Conservation (phyloP, 2,329 filamentous ascomycete genomes). For the Microcyclosporella mali region DNA sequence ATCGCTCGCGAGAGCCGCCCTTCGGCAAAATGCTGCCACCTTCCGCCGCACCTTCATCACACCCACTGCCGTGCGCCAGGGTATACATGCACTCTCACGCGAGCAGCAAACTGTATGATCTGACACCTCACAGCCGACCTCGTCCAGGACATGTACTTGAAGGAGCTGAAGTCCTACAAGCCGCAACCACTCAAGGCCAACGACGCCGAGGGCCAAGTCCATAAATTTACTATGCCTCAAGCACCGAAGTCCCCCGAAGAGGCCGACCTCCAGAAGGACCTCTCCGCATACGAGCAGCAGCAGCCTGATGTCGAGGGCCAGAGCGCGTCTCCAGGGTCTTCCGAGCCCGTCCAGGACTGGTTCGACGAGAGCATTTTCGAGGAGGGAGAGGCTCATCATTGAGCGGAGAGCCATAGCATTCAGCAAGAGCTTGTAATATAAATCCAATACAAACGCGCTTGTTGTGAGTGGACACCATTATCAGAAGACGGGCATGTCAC, state of each 20-base stretch:
- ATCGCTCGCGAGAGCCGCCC: slow-evolving; percentile 54
- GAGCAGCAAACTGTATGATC: neutral
- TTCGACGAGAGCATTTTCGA: slow-evolving; percentile 28
- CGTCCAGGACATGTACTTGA: slow-evolving; percentile 95
- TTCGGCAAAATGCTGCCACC: slow-evolving; percentile 49
- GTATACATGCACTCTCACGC: slow-evolving; percentile 33
- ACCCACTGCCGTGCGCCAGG: slow-evolving; percentile 55
- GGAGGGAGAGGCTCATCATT: slow-evolving; percentile 23
- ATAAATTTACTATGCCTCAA: slow-evolving; percentile 75
- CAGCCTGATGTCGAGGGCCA: slow-evolving; percentile 91
- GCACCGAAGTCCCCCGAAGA: slow-evolving; percentile 87
- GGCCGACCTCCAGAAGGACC: slow-evolving; percentile 79
- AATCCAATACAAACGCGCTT: slow-evolving; percentile 3
- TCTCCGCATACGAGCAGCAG: slow-evolving; percentile 92
- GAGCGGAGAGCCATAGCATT: slow-evolving; percentile 4
- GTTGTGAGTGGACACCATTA: neutral
- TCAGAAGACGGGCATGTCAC: no score
- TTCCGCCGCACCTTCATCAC: slow-evolving; percentile 59
- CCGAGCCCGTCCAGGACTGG: slow-evolving; percentile 64
- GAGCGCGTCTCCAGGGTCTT: slow-evolving; percentile 56
- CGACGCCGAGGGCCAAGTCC: slow-evolving; percentile 85
- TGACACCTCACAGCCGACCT: slow-evolving; percentile 65
- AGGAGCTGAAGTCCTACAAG: slow-evolving; percentile 95
- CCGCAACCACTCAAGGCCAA: slow-evolving; percentile 71
- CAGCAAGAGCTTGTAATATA: slow-evolving; percentile 8